Percentiles rank a stretch among this genome's conserved stretches.
Conservation (phyloP, 768 basidiomycete genomes). For the Termitomyces sp. region DNA sequence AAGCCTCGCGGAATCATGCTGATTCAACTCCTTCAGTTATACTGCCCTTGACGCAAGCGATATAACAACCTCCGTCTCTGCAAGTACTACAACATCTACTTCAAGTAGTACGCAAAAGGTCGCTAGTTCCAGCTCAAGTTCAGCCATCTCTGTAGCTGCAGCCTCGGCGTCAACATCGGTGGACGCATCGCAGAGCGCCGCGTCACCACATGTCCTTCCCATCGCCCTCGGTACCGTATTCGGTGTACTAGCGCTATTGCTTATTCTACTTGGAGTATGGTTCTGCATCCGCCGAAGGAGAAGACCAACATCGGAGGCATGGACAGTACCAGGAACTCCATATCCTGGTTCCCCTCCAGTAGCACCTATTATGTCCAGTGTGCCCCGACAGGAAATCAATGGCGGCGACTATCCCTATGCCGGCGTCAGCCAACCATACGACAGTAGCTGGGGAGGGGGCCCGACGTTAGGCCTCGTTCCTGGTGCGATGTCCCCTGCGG, state of each 20-base stretch:
- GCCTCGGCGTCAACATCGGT: conserved; percentile 15
- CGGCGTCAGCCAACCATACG: not conserved
- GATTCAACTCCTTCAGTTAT: conserved; percentile 14
- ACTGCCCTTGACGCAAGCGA: conserved; percentile 17
- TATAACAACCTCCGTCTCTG: conserved; percentile 5
- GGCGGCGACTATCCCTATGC: conserved; percentile 5
- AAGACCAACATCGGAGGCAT: conserved; percentile 27
- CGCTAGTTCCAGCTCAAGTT: conserved; percentile 11
- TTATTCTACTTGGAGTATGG: conserved; percentile 22
- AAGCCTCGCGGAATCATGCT: not conserved
- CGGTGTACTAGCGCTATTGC: conserved; percentile 24
- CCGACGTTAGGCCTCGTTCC: conserved; percentile 1
- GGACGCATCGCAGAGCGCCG: conserved; percentile 15
- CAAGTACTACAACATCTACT: conserved; percentile 6
- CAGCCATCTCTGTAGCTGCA: conserved; percentile 5
- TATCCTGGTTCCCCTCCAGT: conserved; percentile 9
- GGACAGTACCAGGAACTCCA: conserved; percentile 24
- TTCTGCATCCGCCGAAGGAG: conserved; percentile 21
- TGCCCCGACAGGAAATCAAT: not conserved
- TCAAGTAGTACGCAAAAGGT: conserved; percentile 4
- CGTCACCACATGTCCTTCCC: conserved; percentile 20
- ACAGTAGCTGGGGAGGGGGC: conserved; percentile 1
- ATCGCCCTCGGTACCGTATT: conserved; percentile 28
- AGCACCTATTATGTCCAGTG: not conserved
- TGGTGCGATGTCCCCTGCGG: conserved; percentile 7